Conservation (phyloP, 164 flowering plant genomes). For the Magnolia officinalis region DNA sequence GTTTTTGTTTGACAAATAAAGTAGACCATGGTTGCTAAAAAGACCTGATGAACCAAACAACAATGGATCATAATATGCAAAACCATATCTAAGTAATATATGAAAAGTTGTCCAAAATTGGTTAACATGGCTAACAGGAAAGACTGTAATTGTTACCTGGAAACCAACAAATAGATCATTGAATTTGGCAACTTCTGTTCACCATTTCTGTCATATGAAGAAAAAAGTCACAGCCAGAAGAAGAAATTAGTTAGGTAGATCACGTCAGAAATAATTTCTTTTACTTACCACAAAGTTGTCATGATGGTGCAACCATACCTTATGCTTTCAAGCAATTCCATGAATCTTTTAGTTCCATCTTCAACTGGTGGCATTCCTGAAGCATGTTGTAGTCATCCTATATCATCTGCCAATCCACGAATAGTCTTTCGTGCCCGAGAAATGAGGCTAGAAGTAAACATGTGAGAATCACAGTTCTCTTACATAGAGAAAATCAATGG, state of each 20-base stretch:
- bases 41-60: conserved; percentile 53
- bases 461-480: background rate
- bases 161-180: conserved; percentile 75
- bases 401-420: conserved; percentile 93
- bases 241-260: conserved; percentile 10
- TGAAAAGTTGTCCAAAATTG: too few species aligned
- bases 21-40: conserved; percentile 97
- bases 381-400: conserved; percentile 83
- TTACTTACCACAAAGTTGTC: background rate
- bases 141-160: conserved; percentile 59
- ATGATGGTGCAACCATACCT: conserved; percentile 34
- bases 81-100: too few species aligned
- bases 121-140: background rate
- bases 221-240: background rate
- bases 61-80: background rate
- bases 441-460: conserved; percentile 52
- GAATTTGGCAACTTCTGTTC: conserved; percentile 78
- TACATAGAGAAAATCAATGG: background rate
- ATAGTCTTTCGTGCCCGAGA: conserved; percentile 80
- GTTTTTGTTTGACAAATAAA: too few species aligned
- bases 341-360: conserved; percentile 77
- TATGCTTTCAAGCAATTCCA: conserved; percentile 65
- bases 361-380: conserved; percentile 79
- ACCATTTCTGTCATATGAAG: conserved; percentile 64
- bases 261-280: conserved; percentile 4